Conservation (phyloP, 257 asterid species). For the Solanum neorickii region DNA sequence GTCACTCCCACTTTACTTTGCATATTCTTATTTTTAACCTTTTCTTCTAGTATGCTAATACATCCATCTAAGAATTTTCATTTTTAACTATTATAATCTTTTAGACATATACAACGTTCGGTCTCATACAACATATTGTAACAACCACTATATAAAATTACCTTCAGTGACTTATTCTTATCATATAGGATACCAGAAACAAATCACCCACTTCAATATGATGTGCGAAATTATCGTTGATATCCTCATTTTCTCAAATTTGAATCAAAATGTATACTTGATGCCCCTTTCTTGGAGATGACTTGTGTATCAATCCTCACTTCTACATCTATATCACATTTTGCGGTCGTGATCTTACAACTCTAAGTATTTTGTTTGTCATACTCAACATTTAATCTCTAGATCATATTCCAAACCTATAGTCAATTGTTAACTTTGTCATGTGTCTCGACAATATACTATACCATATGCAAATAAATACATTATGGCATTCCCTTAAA, state of each 20-base stretch:
- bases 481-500: background rate
- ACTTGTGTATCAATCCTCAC: background rate
- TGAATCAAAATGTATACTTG: background rate
- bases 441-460: background rate
- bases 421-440: background rate
- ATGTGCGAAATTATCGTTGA: background rate
- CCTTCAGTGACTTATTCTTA: background rate
- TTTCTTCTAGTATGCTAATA: background rate
- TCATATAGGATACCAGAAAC: background rate
- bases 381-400: background rate
- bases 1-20: background rate
- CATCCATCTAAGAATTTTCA: background rate
- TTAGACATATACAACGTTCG: background rate
- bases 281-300: background rate
- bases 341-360: background rate
- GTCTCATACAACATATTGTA: background rate
- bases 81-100: background rate
- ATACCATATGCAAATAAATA: background rate
- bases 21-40: background rate
- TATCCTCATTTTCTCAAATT: too few relatives aligned
- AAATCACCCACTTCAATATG: background rate
- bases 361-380: background rate
- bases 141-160: background rate
- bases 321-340: background rate
- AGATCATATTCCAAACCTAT: background rate